phyloP scores from a whole-genome alignment of 805 yeast species.

The Kodamaea hsintzibuensis region DNA sequence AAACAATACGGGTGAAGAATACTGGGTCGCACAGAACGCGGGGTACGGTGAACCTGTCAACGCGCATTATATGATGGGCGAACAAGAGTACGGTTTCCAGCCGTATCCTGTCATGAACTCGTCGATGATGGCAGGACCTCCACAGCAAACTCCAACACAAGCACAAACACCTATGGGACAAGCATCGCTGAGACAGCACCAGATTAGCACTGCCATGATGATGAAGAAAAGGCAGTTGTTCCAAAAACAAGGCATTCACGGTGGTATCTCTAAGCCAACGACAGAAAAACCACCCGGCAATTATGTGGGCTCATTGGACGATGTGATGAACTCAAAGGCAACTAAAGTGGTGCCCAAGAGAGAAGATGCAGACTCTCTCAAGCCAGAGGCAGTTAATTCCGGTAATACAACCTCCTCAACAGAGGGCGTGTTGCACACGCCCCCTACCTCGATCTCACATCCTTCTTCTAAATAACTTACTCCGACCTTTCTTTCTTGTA shows the following conservation, averaged over 20 bases:
- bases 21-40: slow-evolving; percentile 16
- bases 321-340: slow-evolving; percentile 11
- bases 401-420: not conserved
- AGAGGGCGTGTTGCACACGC: slow-evolving; percentile 13
- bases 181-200: slow-evolving; percentile 32
- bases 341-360: slow-evolving; percentile 10
- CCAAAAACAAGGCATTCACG: slow-evolving; percentile 10
- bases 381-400: slow-evolving; percentile 2
- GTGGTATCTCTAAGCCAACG: slow-evolving; percentile 6
- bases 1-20: slow-evolving; percentile 13
- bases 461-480: slow-evolving; percentile 3
- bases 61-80: slow-evolving; percentile 14
- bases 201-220: slow-evolving; percentile 35
- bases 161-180: slow-evolving; percentile 9
- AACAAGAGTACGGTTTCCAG: slow-evolving; percentile 8
- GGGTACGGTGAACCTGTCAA: slow-evolving; percentile 11
- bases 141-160: slow-evolving; percentile 6
- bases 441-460: slow-evolving; percentile 13
- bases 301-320: slow-evolving; percentile 9
- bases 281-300: slow-evolving; percentile 3
- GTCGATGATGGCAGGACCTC: slow-evolving; percentile 5
- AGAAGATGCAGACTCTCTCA: slow-evolving; percentile 6
- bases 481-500: slow-evolving; percentile 14
- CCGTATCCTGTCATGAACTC: slow-evolving; percentile 20
- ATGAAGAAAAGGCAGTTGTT: slow-evolving; percentile 30